Evolutionary conservation across 1,284 basidiomycete genomes (phyloP).

Genomic region (Ustilago cynodontis): DNA sequence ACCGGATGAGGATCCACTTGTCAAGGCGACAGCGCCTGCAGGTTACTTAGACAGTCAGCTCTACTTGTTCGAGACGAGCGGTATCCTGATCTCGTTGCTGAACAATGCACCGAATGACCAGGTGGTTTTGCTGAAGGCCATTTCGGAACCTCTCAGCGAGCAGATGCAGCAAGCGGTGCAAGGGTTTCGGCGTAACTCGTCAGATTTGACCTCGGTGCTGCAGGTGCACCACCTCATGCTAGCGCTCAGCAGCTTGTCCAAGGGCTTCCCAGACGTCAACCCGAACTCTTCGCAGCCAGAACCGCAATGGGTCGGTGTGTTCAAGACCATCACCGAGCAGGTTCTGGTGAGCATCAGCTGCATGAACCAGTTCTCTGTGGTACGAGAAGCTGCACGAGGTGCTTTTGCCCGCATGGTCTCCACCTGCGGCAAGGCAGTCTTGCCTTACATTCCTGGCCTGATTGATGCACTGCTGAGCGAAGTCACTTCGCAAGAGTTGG

Average conservation of each 20-base stretch:
- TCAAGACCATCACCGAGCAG: constrained; percentile 87
- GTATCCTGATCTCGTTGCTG: constrained; percentile 83
- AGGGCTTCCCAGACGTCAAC: constrained; percentile 84
- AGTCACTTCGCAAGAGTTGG: constrained; percentile 90
- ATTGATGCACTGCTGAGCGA: constrained; percentile 90
- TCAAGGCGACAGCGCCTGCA: constrained; percentile 82
- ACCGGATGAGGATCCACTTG: constrained; percentile 75
- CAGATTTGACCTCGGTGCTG: constrained; percentile 81
- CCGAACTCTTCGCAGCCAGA: constrained; percentile 73
- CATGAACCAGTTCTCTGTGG: constrained; percentile 87
- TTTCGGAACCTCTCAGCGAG: constrained; percentile 84
- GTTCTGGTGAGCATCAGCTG: constrained; percentile 88
- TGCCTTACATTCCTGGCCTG: constrained; percentile 81
- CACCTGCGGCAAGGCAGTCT: constrained; percentile 84
- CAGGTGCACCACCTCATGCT: constrained; percentile 95
- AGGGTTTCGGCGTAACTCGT: constrained; percentile 63
- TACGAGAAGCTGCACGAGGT: constrained; percentile 87
- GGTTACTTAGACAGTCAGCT: constrained; percentile 89
- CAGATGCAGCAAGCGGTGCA: constrained; percentile 81
- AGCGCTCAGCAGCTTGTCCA: constrained; percentile 92
- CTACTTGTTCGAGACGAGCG: constrained; percentile 93
- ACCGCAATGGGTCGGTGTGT: constrained; percentile 82
- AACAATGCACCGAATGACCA: constrained; percentile 79
- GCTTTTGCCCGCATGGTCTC: constrained; percentile 92
- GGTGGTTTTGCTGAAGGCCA: constrained; percentile 75